Evolutionary conservation across 2,329 filamentous ascomycete species (phyloP), one percentile per base, ranked within the genome.

Genomic region (Graphilbum ipis-grandicollis): DNA sequence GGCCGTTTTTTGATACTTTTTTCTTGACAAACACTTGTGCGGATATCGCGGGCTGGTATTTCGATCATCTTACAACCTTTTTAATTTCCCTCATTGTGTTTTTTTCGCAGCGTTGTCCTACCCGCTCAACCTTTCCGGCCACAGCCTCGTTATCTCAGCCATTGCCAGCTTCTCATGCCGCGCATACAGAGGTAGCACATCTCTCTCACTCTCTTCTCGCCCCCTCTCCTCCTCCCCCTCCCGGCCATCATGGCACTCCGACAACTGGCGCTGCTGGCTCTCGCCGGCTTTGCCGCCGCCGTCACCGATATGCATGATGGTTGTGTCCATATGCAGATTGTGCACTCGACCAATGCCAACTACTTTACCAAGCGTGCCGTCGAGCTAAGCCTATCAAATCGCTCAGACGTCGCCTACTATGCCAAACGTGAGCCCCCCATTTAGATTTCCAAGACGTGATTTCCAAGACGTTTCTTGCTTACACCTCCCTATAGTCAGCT

Each of bases 351-450:
- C 35, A 60, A 61, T 42, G 43, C 47, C 25, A 46, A 54, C 18
- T 47, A 55, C 34, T 60, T 66, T 37, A 48, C 52, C 32, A 57
- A 58, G 31, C 56, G 63, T 23, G 58, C 56, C 15, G 52, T 64
- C 30, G 57, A 63, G 34, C 49, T 65, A 3, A 49, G 56, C 34
- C 51, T 69, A 21, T 59, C 62, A 23, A 68, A 67, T 50, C 57
- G 65, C 15, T 61, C 62, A 4, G 65, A 70, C 45, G 57, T 70
- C 19, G 65, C 65, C 32, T 70, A 70, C 48, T 69, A 68, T 44
- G 63, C 61, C 5, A 53, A 60, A 43, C 52, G 63, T 66, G 33
- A 29, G 39, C n/a, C n/a, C n/a, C n/a, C n/a, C n/a, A n/a, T n/a
- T n/a, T n/a, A n/a, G n/a, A n/a, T n/a, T n/a, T n/a, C n/a, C n/a